Conservation (phyloP, 2,329 filamentous ascomycete species). For the Monilinia polystroma region DNA sequence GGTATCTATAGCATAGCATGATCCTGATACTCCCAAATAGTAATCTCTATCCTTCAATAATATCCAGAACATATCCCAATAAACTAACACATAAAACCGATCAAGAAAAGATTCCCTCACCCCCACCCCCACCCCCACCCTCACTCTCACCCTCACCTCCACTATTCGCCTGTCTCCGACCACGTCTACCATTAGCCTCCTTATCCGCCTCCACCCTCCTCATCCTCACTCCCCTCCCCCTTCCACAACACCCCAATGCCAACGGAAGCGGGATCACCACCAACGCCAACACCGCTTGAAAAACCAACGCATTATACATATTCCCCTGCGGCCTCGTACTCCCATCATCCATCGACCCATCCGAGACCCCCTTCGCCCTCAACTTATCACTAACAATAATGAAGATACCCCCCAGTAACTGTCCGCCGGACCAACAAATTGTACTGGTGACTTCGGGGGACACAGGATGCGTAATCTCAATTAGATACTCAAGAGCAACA, state of each 20-base stretch:
- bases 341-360: conserved; percentile 46
- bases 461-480: conserved; percentile 83
- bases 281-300: conserved; percentile 70
- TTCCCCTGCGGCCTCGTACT: conserved; percentile 57
- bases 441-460: conserved; percentile 82
- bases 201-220: conserved; percentile 47
- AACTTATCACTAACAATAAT: conserved; percentile 80
- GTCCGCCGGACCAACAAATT: conserved; percentile 81
- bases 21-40: too few species aligned
- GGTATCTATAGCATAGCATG: too few species aligned
- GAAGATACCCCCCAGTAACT: conserved; percentile 81
- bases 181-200: conserved; percentile 26
- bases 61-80: background rate
- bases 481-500: conserved; percentile 80
- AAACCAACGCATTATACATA: conserved; percentile 74
- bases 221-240: conserved; percentile 51
- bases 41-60: background rate
- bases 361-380: conserved; percentile 45
- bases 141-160: too few species aligned
- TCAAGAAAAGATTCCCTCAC: background rate
- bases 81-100: background rate
- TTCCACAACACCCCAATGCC: conserved; percentile 68
- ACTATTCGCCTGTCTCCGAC: background rate
- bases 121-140: too few species aligned
- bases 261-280: conserved; percentile 66